These are phyloP conservation scores for Hypoxylon sp. DNA, from an alignment of 2,329 filamentous ascomycete species.

Conservation along the genomic window DNA sequence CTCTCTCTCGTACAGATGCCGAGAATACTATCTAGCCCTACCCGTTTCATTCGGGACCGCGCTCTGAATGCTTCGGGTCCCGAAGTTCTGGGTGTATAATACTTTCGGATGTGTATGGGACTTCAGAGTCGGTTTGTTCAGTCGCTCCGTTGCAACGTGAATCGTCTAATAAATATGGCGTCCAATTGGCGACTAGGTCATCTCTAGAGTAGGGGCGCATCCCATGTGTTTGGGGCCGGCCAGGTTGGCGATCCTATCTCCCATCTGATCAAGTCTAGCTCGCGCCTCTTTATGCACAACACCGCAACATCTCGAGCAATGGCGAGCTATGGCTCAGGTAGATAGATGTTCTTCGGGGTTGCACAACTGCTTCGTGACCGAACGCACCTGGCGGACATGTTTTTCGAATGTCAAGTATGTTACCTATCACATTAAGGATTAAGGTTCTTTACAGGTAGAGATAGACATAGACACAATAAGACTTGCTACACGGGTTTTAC, in stretches of 20 bases:
- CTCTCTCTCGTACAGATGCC: neutral
- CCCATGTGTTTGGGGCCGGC: slow-evolving; percentile 9
- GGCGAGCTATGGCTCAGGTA: neutral
- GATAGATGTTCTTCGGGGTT: neutral
- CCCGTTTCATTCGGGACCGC: slow-evolving; percentile 13
- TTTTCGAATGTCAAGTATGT: neutral
- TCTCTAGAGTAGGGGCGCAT: slow-evolving; percentile 18
- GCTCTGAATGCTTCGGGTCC: neutral
- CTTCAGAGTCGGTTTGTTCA: neutral
- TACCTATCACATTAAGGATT: neutral
- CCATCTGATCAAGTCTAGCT: slow-evolving; percentile 11
- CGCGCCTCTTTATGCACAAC: neutral
- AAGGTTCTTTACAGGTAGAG: neutral
- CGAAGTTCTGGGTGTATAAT: slow-evolving; percentile 11
- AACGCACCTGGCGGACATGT: neutral
- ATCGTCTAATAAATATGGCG: neutral
- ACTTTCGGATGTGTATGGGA: neutral
- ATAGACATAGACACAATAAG: neutral
- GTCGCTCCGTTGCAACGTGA: slow-evolving; percentile 1
- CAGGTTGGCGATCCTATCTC: slow-evolving; percentile 16
- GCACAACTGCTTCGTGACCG: neutral
- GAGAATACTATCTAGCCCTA: neutral
- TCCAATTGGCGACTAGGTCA: slow-evolving; percentile 4
- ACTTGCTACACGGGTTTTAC: neutral
- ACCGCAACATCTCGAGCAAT: neutral